Conservation (phyloP, 2,329 filamentous ascomycete genomes). For the Apiospora kogelbergensis region DNA sequence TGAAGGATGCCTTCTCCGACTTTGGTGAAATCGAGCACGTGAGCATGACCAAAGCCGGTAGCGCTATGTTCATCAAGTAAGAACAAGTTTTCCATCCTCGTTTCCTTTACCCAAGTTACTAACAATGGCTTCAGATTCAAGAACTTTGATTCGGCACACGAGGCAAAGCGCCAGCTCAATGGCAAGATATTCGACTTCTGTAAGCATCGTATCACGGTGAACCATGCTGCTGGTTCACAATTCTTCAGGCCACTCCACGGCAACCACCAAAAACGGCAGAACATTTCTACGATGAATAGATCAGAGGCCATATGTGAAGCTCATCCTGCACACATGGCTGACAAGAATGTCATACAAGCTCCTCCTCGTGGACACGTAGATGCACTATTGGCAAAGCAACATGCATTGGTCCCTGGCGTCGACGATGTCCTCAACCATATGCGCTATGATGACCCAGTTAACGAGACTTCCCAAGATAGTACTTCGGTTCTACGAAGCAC, state of each 20-base stretch:
- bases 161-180: background rate
- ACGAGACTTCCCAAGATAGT: background rate
- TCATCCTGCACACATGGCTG: background rate
- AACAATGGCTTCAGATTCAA: background rate
- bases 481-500: background rate
- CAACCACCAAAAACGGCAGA: background rate
- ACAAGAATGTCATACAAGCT: background rate
- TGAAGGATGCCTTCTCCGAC: background rate
- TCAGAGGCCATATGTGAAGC: background rate
- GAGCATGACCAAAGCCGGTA: background rate
- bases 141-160: background rate
- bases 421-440: background rate
- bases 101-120: background rate
- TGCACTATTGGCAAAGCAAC: background rate
- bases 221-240: background rate
- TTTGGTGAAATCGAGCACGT: background rate
- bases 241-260: background rate
- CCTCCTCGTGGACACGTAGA: background rate
- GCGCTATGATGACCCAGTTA: background rate
- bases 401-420: background rate
- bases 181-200: constrained; percentile 5
- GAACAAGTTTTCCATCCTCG: background rate
- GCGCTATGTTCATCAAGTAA: background rate
- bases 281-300: background rate
- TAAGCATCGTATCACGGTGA: background rate